Evolutionary conservation across 768 basidiomycete species (phyloP).

Genomic region (Mycena metata): DNA sequence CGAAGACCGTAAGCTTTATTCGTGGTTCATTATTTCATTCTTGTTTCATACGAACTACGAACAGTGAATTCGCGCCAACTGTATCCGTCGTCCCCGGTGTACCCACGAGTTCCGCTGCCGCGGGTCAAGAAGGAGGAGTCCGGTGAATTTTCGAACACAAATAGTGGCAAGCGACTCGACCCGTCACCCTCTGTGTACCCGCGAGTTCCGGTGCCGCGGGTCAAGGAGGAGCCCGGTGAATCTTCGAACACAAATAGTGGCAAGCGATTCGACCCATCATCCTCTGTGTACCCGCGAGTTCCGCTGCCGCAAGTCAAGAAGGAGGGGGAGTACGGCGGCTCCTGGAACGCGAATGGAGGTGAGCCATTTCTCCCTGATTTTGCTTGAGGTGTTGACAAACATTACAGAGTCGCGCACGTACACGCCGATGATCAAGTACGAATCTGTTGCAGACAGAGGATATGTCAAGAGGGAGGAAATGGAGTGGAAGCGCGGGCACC

Average conservation of each 20-base stretch:
- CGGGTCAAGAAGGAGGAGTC: constrained; percentile 10
- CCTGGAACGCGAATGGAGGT: not conserved
- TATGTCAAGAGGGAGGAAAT: not conserved
- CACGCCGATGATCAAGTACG: not conserved
- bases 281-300: too few relatives aligned
- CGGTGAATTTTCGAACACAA: too few relatives aligned
- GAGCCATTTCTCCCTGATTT: too few relatives aligned
- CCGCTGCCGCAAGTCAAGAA: too few relatives aligned
- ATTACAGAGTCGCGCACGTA: not conserved
- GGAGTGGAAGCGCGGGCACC: not conserved
- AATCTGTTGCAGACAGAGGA: not conserved
- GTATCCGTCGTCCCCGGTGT: not conserved
- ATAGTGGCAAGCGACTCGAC: too few relatives aligned
- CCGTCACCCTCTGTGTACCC: too few relatives aligned
- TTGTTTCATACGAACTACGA: too few relatives aligned
- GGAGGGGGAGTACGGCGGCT: not conserved
- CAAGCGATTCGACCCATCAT: too few relatives aligned
- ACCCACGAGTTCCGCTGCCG: not conserved
- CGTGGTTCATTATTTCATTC: not conserved
- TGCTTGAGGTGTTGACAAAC: too few relatives aligned
- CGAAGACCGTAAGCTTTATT: not conserved
- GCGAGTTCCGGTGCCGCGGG: too few relatives aligned
- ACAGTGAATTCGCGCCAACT: constrained; percentile 14
- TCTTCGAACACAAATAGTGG: too few relatives aligned
- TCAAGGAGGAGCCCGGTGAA: not conserved